Percentiles rank a stretch among this genome's conserved stretches.
phyloP scores from a whole-genome alignment of 176 grass and related monocot genomes.

The Urochloa ruziziensis region DNA sequence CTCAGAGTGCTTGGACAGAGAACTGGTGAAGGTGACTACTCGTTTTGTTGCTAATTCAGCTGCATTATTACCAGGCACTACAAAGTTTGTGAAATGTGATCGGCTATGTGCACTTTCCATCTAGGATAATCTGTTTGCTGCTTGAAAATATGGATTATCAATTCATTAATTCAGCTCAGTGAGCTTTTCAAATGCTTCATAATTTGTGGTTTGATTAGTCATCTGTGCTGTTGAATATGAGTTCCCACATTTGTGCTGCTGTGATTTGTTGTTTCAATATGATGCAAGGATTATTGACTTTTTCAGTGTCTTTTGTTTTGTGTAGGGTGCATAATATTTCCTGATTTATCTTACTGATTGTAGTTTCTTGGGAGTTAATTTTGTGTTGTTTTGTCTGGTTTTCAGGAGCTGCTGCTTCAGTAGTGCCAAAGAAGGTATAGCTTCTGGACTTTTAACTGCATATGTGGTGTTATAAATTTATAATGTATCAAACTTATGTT shows the following conservation, averaged over 20 bases:
- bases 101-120: neutral
- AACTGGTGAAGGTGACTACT: constrained; percentile 33
- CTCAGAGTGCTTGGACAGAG: constrained; percentile 72
- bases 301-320: neutral
- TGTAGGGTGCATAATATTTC: neutral
- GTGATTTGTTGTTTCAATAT: neutral
- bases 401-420: constrained; percentile 30
- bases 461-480: neutral
- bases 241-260: neutral
- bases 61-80: neutral
- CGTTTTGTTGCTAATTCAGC: neutral
- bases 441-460: neutral
- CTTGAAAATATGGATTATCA: neutral
- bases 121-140: neutral
- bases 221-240: neutral
- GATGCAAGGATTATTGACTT: neutral
- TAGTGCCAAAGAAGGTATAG: constrained; percentile 41
- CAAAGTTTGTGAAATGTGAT: constrained; percentile 3
- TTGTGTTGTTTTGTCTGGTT: constrained; percentile 7
- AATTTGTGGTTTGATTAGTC: neutral
- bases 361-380: constrained; percentile 25
- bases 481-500: neutral
- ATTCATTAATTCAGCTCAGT: neutral
- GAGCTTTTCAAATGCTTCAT: neutral
- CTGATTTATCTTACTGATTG: neutral